A percentile compares a stretch with the other conserved stretches of the same genome.
Conservation (phyloP, 2,329 filamentous ascomycete genomes). For the Phialophora expanda region DNA sequence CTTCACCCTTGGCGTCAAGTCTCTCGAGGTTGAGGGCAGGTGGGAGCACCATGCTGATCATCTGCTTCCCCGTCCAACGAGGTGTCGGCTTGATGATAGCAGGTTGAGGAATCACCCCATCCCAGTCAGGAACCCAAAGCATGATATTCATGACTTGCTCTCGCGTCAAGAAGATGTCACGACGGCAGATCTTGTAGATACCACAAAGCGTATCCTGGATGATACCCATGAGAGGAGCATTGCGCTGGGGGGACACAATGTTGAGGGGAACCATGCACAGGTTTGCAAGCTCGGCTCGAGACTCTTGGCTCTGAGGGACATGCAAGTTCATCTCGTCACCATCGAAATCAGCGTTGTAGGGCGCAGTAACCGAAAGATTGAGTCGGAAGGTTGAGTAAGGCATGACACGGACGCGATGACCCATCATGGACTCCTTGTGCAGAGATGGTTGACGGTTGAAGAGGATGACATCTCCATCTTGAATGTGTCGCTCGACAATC, state of each 20-base stretch:
- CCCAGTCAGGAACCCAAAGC: constrained; percentile 97
- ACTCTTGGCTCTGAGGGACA: constrained; percentile 96
- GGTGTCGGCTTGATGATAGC: constrained; percentile 93
- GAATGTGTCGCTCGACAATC: constrained; percentile 97
- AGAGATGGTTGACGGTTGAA: constrained; percentile 99
- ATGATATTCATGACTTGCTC: constrained; percentile 95
- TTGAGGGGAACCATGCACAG: constrained; percentile 98
- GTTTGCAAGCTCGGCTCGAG: constrained; percentile 89
- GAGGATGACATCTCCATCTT: constrained; percentile 96
- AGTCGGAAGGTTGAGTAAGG: constrained; percentile 98
- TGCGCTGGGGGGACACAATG: constrained; percentile 96
- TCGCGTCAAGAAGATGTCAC: constrained; percentile 88
- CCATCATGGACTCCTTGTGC: constrained; percentile 99
- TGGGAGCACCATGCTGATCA: constrained; percentile 91
- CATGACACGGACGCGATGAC: constrained; percentile 96
- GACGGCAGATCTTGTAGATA: constrained; percentile 93
- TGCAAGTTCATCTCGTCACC: constrained; percentile 99
- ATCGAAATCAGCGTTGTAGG: constrained; percentile 99
- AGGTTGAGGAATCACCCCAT: constrained; percentile 88
- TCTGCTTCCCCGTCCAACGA: constrained; percentile 97
- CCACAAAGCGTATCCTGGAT: constrained; percentile 97
- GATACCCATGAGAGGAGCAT: constrained; percentile 98
- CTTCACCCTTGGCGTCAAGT: constrained; percentile 63
- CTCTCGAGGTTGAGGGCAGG: constrained; percentile 79
- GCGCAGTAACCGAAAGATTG: constrained; percentile 95